phyloP scores from a whole-genome alignment of 805 yeast species.

The Candida verbasci region DNA sequence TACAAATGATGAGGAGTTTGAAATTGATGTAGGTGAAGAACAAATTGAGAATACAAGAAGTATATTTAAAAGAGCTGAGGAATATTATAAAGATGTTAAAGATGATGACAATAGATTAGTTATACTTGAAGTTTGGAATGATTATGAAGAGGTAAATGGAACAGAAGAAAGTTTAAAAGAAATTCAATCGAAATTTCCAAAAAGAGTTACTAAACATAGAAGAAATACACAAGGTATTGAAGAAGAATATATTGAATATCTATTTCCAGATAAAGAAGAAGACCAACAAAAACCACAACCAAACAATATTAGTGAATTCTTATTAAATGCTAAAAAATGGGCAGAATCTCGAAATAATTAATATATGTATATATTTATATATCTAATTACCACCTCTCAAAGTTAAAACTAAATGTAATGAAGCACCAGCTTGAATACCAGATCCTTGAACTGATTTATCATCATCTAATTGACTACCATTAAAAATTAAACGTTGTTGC shows the following conservation, averaged over 20 bases:
- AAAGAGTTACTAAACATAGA: constrained; percentile 39
- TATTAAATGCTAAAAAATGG: constrained; percentile 38
- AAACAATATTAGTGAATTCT: constrained; percentile 29
- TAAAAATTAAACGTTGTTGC: constrained; percentile 86
- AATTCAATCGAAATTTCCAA: constrained; percentile 51
- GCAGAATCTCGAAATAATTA: constrained; percentile 4
- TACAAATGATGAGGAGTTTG: constrained; percentile 48
- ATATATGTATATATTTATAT: background rate
- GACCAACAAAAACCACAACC: constrained; percentile 10
- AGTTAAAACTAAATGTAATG: constrained; percentile 85
- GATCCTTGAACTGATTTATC: constrained; percentile 66
- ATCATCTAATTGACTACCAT: constrained; percentile 91
- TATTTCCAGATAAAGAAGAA: constrained; percentile 60
- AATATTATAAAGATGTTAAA: constrained; percentile 32
- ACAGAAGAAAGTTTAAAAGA: constrained; percentile 25
- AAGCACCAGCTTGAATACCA: constrained; percentile 81
- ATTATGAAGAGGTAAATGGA: constrained; percentile 67
- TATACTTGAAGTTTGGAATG: constrained; percentile 56
- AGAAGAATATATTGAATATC: constrained; percentile 55
- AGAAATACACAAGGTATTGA: constrained; percentile 42
- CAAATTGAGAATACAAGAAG: constrained; percentile 50
- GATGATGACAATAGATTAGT: constrained; percentile 43
- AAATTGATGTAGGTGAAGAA: constrained; percentile 45
- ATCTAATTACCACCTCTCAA: constrained; percentile 71
- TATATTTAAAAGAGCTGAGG: constrained; percentile 53